phyloP scores from a whole-genome alignment of 176 grass and related monocot genomes.

The Calamus simplicifolius region DNA sequence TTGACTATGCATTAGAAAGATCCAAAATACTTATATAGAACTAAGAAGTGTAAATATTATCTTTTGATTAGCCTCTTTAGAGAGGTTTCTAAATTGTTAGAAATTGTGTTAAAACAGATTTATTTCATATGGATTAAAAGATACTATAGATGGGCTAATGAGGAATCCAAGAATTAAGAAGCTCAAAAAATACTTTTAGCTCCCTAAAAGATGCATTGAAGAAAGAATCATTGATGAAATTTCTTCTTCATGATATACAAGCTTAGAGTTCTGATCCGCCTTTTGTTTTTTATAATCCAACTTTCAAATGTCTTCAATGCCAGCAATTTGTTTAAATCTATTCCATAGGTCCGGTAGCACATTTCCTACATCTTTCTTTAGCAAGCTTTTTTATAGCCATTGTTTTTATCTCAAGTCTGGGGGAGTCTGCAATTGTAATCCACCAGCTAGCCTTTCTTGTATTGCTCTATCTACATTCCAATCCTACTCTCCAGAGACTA shows the following conservation, averaged over 20 bases:
- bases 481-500: conserved; percentile 36
- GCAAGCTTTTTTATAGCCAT: conserved; percentile 64
- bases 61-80: no score
- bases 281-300: conserved; percentile 40
- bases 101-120: no score
- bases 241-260: conserved; percentile 17
- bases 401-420: conserved; percentile 51
- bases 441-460: conserved; percentile 55
- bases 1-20: no score
- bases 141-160: no score
- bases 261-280: not conserved
- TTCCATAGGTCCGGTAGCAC: conserved; percentile 31
- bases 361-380: conserved; percentile 43
- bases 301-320: conserved; percentile 33
- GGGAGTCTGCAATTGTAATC: conserved; percentile 43
- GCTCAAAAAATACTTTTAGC: conserved; percentile 23
- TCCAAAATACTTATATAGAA: no score
- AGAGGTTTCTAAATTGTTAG: no score
- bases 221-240: conserved; percentile 41
- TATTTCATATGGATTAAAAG: no score
- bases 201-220: conserved; percentile 44
- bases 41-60: no score
- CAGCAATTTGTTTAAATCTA: conserved; percentile 47
- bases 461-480: conserved; percentile 48
- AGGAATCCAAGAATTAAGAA: no score